These are phyloP conservation scores for Emericellopsis cladophorae DNA, from an alignment of 2,329 filamentous ascomycete genomes.

Conservation along the genomic window DNA sequence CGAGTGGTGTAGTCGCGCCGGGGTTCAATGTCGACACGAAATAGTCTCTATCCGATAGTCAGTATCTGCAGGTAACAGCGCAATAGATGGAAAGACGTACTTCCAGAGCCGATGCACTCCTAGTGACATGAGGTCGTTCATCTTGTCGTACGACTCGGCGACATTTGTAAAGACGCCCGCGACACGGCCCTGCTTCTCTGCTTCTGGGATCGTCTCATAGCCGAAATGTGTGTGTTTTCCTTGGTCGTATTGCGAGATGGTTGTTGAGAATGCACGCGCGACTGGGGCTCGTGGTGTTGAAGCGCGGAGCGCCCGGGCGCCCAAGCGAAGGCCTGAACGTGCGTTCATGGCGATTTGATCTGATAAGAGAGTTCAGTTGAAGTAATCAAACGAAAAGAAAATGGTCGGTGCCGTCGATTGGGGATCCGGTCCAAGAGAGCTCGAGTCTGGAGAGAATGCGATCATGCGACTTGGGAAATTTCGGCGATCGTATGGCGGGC, in stretches of 20 bases:
- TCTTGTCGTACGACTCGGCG: conserved; percentile 85
- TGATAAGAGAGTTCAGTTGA: no score
- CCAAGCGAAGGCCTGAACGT: conserved; percentile 1
- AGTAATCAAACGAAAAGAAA: no score
- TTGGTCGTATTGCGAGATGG: not conserved
- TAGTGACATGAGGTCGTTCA: conserved; percentile 99
- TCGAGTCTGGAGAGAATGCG: no score
- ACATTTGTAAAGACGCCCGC: conserved; percentile 90
- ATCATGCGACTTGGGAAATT: no score
- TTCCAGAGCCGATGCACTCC: conserved; percentile 96
- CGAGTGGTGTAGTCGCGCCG: conserved; percentile 39
- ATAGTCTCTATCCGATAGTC: conserved; percentile 48
- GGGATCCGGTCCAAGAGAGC: no score
- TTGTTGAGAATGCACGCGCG: conserved; percentile 13
- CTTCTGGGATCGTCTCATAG: conserved; percentile 72
- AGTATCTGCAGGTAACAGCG: not conserved
- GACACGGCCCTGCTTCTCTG: conserved; percentile 60
- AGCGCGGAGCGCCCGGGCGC: not conserved
- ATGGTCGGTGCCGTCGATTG: no score
- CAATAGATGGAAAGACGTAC: conserved; percentile 20
- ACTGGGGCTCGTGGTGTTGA: not conserved
- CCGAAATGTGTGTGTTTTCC: conserved; percentile 69
- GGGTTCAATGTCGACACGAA: conserved; percentile 89
- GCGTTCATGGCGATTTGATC: not conserved
- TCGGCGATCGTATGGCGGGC: no score